phyloP scores from a whole-genome alignment of 2,329 filamentous ascomycete species.

The Beauveria scarabaeidicola region DNA sequence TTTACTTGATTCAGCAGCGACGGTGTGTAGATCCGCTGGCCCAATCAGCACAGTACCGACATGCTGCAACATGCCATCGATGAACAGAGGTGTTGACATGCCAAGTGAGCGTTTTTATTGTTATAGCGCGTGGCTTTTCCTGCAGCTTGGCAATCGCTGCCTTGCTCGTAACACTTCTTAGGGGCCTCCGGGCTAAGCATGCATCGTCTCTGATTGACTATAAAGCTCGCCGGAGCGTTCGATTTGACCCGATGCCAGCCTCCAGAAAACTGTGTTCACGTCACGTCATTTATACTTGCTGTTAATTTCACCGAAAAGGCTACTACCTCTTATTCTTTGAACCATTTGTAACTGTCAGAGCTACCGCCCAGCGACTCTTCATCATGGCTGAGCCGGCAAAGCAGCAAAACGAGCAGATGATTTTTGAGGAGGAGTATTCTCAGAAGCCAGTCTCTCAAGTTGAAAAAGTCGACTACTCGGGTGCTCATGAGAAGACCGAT shows the following conservation, averaged over 20 bases:
- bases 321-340: not conserved
- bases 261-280: not conserved
- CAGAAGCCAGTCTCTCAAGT: conserved; percentile 15
- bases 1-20: not conserved
- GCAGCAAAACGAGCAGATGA: not conserved
- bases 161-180: not conserved
- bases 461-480: conserved; percentile 27
- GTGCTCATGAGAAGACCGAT: conserved; percentile 30
- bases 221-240: not conserved
- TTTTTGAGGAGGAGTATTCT: not conserved
- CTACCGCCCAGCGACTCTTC: not conserved
- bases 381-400: not conserved
- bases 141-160: not conserved
- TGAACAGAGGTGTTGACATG: not conserved
- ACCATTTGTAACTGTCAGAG: too few species aligned
- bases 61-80: not conserved
- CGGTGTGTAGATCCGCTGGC: not conserved
- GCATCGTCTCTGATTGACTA: not conserved
- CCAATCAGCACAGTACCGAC: not conserved
- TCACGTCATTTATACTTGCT: too few species aligned
- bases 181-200: too few species aligned
- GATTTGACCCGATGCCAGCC: too few species aligned
- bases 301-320: not conserved
- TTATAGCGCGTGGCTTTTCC: not conserved
- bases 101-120: too few species aligned